Evolutionary conservation across 2,329 filamentous ascomycete species (phyloP).

Genomic region (Cordyceps militaris): DNA sequence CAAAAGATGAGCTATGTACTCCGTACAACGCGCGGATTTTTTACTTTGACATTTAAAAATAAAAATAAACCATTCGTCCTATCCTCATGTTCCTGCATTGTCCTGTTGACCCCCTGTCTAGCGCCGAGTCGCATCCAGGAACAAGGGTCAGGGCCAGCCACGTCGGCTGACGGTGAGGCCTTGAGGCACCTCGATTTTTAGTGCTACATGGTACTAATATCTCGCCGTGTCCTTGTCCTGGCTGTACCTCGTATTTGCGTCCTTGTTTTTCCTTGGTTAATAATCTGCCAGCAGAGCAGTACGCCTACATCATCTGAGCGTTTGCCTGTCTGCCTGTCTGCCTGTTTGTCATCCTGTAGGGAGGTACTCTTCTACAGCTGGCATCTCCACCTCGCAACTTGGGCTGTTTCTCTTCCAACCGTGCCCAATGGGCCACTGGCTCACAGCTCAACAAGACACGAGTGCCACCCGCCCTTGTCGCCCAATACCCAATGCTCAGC

Average conservation of each 20-base stretch:
- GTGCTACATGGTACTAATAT: neutral
- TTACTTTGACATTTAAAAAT: neutral
- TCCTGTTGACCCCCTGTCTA: slow-evolving; percentile 1
- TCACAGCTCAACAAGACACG: neutral
- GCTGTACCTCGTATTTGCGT: neutral
- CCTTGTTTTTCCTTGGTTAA: neutral
- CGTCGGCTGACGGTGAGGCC: neutral
- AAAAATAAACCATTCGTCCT: neutral
- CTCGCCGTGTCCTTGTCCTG: neutral
- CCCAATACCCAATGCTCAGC: neutral
- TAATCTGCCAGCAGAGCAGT: neutral
- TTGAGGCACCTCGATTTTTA: neutral
- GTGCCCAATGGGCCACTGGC: neutral
- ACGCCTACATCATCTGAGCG: neutral
- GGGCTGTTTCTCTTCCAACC: neutral
- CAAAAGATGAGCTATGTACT: neutral
- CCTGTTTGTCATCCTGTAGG: too few relatives aligned
- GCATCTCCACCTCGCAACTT: neutral
- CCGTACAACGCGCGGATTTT: neutral
- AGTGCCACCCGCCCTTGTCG: neutral
- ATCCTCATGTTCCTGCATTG: slow-evolving; percentile 1
- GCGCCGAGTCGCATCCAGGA: neutral
- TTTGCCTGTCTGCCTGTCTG: too few relatives aligned
- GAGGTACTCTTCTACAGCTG: too few relatives aligned
- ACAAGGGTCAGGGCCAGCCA: neutral